Percentiles rank a stretch among this genome's conserved stretches.
Evolutionary conservation across 495 filamentous ascomycete species (phyloP).

Genomic region (Penicillium dipodomyicola): DNA sequence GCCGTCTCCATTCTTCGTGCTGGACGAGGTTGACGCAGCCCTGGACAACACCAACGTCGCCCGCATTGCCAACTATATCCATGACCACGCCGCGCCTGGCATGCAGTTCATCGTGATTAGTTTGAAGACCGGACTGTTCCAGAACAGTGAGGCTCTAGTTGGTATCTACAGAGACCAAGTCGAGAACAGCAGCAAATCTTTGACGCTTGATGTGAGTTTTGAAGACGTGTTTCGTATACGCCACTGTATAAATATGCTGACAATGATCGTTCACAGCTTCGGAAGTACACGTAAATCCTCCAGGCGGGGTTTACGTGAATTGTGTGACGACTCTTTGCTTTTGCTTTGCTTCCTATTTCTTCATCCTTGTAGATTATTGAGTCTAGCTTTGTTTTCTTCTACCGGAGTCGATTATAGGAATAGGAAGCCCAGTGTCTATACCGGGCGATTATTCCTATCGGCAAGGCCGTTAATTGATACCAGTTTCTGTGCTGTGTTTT

Average conservation of each 20-base stretch:
- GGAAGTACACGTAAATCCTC: slow-evolving; percentile 44
- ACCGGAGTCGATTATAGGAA: neutral
- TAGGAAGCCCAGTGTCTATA: neutral
- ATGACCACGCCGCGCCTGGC: slow-evolving; percentile 87
- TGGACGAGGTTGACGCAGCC: slow-evolving; percentile 97
- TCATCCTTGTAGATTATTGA: slow-evolving; percentile 31
- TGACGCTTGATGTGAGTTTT: slow-evolving; percentile 90
- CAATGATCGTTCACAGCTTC: slow-evolving; percentile 31
- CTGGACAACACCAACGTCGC: slow-evolving; percentile 95
- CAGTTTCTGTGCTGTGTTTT: slow-evolving; percentile 14
- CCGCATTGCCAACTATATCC: slow-evolving; percentile 92
- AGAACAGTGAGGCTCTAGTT: slow-evolving; percentile 88
- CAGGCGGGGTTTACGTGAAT: slow-evolving; percentile 10
- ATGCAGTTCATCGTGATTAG: slow-evolving; percentile 99
- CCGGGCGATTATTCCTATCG: neutral
- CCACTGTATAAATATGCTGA: neutral
- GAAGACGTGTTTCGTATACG: neutral
- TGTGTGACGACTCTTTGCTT: slow-evolving; percentile 19
- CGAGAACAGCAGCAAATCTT: slow-evolving; percentile 78
- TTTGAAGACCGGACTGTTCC: slow-evolving; percentile 90
- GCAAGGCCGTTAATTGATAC: slow-evolving; percentile 23
- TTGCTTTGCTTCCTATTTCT: slow-evolving; percentile 17
- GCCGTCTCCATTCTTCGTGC: slow-evolving; percentile 93
- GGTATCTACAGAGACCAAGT: slow-evolving; percentile 94
- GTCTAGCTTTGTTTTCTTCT: slow-evolving; percentile 13